Conservation (phyloP, 2,329 filamentous ascomycete species). For the Xylaria sp. region DNA sequence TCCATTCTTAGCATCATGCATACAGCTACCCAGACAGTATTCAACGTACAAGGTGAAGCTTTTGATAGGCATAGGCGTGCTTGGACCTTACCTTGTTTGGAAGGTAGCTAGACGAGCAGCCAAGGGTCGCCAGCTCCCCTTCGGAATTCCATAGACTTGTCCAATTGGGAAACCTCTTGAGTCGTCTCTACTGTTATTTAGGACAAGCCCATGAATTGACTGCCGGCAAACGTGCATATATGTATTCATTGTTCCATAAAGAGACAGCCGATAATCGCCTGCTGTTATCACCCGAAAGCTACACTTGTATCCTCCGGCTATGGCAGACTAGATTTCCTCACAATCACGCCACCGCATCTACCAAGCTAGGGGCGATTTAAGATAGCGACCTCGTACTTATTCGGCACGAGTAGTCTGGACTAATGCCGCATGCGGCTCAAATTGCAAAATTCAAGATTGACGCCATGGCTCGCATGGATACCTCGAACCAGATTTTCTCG, state of each 20-base stretch:
- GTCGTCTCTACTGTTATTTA: background rate
- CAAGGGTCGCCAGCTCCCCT: background rate
- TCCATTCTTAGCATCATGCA: background rate
- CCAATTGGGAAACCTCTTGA: background rate
- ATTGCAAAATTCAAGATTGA: constrained; percentile 11
- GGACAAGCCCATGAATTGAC: background rate
- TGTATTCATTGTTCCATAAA: background rate
- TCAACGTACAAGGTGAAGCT: background rate
- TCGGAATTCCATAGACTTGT: background rate
- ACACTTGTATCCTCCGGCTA: background rate
- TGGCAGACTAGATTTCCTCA: background rate
- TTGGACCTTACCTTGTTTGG: constrained; percentile 6
- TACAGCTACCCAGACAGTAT: background rate
- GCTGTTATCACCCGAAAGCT: background rate
- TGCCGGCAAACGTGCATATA: background rate
- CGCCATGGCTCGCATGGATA: background rate
- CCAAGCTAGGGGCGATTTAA: background rate
- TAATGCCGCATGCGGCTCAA: constrained; percentile 23
- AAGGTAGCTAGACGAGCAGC: background rate
- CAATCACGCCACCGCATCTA: background rate
- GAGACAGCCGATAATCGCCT: background rate
- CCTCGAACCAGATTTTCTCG: constrained; percentile 15
- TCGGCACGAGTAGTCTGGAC: background rate
- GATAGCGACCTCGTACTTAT: background rate
- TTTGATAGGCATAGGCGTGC: background rate